phyloP scores from a whole-genome alignment of 2,329 filamentous ascomycete genomes.

The Plenodomus lindquistii region DNA sequence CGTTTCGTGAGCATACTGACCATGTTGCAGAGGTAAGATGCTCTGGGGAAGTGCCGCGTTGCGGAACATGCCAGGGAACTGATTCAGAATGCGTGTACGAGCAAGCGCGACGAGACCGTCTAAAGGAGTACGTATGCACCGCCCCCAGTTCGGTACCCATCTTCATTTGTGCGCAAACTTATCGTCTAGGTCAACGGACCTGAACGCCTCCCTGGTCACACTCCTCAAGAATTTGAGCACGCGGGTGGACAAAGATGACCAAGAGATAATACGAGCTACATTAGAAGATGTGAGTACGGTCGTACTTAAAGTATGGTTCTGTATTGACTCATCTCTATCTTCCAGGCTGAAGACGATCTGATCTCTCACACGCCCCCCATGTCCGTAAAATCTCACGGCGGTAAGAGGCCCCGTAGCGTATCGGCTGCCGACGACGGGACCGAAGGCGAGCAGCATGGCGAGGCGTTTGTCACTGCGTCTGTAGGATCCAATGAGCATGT shows the following conservation, averaged over 20 bases:
- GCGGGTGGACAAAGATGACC: constrained; percentile 16
- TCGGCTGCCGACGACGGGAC: neutral
- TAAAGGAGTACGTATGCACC: constrained; percentile 19
- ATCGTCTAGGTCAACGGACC: constrained; percentile 19
- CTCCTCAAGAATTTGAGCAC: constrained; percentile 24
- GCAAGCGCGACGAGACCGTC: constrained; percentile 26
- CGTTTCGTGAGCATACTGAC: constrained; percentile 1
- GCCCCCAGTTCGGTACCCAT: neutral
- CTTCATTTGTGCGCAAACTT: neutral
- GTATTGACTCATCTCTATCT: neutral
- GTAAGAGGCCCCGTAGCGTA: constrained; percentile 18
- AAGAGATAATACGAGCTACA: constrained; percentile 16
- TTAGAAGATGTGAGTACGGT: constrained; percentile 19
- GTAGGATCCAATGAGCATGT: constrained; percentile 36
- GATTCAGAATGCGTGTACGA: constrained; percentile 25
- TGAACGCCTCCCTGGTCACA: constrained; percentile 21
- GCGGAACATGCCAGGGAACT: constrained; percentile 18
- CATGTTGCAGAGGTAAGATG: constrained; percentile 25
- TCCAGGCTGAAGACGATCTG: constrained; percentile 25
- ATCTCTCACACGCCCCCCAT: constrained; percentile 3
- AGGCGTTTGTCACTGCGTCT: constrained; percentile 24
- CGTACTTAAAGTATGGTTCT: neutral
- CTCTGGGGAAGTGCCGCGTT: constrained; percentile 25
- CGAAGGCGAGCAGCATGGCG: constrained; percentile 11
- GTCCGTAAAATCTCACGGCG: constrained; percentile 10